Conservation (phyloP, 352 stramenopile species). For the Phytophthora megakarya region DNA sequence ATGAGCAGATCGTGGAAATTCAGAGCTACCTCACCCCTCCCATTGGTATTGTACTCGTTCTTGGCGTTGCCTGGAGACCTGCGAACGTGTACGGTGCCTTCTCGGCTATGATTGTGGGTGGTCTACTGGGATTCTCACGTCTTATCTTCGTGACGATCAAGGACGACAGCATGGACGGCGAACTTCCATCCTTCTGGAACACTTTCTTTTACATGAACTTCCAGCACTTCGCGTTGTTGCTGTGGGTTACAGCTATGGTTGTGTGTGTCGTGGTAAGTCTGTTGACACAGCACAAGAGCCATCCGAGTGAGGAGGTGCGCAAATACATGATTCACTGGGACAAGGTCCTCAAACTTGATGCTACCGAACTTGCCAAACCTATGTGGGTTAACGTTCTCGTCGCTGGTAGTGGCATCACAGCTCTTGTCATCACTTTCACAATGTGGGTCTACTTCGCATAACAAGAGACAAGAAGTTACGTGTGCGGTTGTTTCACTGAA, state of each 20-base stretch:
- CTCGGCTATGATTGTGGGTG: slow-evolving; percentile 53
- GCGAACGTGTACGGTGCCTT: slow-evolving; percentile 57
- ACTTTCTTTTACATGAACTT: slow-evolving; percentile 79
- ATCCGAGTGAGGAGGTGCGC: slow-evolving; percentile 37
- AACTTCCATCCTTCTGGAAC: slow-evolving; percentile 47
- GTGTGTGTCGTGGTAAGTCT: slow-evolving; percentile 63
- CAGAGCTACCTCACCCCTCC: slow-evolving; percentile 67
- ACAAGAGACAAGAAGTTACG: slow-evolving; percentile 12
- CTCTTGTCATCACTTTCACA: slow-evolving; percentile 51
- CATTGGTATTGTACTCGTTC: slow-evolving; percentile 65
- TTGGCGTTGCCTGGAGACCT: slow-evolving; percentile 57
- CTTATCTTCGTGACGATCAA: slow-evolving; percentile 67
- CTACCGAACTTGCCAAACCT: slow-evolving; percentile 52
- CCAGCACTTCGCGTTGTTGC: slow-evolving; percentile 65
- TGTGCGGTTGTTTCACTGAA: slow-evolving; percentile 16
- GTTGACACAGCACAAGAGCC: slow-evolving; percentile 47
- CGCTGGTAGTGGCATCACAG: slow-evolving; percentile 43
- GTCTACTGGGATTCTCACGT: slow-evolving; percentile 49
- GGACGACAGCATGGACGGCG: slow-evolving; percentile 45
- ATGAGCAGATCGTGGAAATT: slow-evolving; percentile 66
- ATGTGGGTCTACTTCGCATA: slow-evolving; percentile 63
- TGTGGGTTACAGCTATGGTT: slow-evolving; percentile 51
- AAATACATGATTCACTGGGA: slow-evolving; percentile 62
- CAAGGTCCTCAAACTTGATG: slow-evolving; percentile 58
- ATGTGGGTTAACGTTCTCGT: slow-evolving; percentile 55